Percentiles rank a stretch among this genome's conserved stretches.
Evolutionary conservation across 176 grass and related monocot species (phyloP).

Genomic region (Luzula sylvatica): DNA sequence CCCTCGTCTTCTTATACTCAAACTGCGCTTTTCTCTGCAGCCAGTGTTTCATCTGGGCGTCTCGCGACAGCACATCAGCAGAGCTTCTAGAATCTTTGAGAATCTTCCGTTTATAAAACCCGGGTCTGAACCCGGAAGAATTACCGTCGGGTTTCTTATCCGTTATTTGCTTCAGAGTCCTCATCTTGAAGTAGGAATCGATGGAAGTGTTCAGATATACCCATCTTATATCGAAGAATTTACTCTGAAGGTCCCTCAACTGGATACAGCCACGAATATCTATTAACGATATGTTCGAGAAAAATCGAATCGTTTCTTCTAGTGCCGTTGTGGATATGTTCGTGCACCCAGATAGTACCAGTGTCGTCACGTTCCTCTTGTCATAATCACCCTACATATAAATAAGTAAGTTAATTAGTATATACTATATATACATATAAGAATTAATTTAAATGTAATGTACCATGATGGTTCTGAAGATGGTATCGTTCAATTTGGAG

Average conservation of each 20-base stretch:
- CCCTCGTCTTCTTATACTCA: constrained; percentile 71
- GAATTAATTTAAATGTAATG: constrained; percentile 14
- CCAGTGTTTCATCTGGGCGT: constrained; percentile 94
- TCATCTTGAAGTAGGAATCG: constrained; percentile 58
- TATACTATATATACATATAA: constrained; percentile 1
- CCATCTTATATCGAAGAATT: constrained; percentile 80
- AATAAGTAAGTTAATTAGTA: constrained; percentile 17
- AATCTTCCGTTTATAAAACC: constrained; percentile 86
- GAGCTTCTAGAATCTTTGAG: constrained; percentile 92
- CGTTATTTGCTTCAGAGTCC: constrained; percentile 52
- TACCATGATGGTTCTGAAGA: constrained; percentile 68
- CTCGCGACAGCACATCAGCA: constrained; percentile 71
- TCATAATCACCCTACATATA: constrained; percentile 74
- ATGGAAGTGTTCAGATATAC: constrained; percentile 37
- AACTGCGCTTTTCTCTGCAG: constrained; percentile 83
- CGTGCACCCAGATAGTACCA: constrained; percentile 60
- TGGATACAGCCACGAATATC: constrained; percentile 84
- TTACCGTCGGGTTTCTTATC: constrained; percentile 52
- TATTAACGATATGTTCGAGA: constrained; percentile 53
- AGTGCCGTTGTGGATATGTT: constrained; percentile 60
- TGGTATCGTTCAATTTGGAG: constrained; percentile 57
- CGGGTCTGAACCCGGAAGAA: constrained; percentile 64
- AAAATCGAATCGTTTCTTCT: constrained; percentile 48
- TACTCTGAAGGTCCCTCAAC: constrained; percentile 63
- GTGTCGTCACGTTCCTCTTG: constrained; percentile 58